These are phyloP conservation scores for Lachnellula occidentalis DNA, from an alignment of 2,329 filamentous ascomycete species.

Conservation along the genomic window DNA sequence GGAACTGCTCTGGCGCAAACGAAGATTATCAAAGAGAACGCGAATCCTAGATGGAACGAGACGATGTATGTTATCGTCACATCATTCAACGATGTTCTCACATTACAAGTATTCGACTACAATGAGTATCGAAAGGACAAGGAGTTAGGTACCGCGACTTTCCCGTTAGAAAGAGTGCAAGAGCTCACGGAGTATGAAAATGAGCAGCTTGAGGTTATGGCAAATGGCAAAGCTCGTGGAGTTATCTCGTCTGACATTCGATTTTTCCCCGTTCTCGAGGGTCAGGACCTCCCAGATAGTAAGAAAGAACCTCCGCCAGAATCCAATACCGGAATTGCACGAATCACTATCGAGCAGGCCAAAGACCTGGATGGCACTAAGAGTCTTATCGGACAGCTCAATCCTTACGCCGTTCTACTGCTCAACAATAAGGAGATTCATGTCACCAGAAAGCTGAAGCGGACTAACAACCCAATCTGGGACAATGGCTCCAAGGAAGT, in stretches of 20 bases:
- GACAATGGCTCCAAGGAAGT: slow-evolving; percentile 89
- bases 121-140: slow-evolving; percentile 97
- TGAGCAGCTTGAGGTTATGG: slow-evolving; percentile 74
- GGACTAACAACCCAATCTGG: slow-evolving; percentile 97
- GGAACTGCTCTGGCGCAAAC: slow-evolving; percentile 78
- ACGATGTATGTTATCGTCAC: slow-evolving; percentile 94
- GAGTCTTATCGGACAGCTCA: slow-evolving; percentile 85
- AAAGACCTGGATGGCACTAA: slow-evolving; percentile 92
- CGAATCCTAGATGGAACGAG: slow-evolving; percentile 91
- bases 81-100: slow-evolving; percentile 81
- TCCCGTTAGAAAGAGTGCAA: slow-evolving; percentile 77
- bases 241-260: slow-evolving; percentile 75
- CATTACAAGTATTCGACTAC: slow-evolving; percentile 82
- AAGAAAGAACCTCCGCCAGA: slow-evolving; percentile 77
- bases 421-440: slow-evolving; percentile 92
- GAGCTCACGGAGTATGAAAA: slow-evolving; percentile 75
- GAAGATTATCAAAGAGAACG: slow-evolving; percentile 78
- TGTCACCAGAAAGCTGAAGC: slow-evolving; percentile 85
- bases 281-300: slow-evolving; percentile 67
- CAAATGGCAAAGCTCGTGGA: slow-evolving; percentile 79
- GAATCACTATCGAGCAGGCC: slow-evolving; percentile 90
- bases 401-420: slow-evolving; percentile 81
- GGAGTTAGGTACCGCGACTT: slow-evolving; percentile 82
- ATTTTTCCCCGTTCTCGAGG: slow-evolving; percentile 89
- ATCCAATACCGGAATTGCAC: slow-evolving; percentile 86